These are phyloP conservation scores for Hypoxylon rubiginosum DNA, from an alignment of 2,329 filamentous ascomycete genomes.

Conservation along the genomic window DNA sequence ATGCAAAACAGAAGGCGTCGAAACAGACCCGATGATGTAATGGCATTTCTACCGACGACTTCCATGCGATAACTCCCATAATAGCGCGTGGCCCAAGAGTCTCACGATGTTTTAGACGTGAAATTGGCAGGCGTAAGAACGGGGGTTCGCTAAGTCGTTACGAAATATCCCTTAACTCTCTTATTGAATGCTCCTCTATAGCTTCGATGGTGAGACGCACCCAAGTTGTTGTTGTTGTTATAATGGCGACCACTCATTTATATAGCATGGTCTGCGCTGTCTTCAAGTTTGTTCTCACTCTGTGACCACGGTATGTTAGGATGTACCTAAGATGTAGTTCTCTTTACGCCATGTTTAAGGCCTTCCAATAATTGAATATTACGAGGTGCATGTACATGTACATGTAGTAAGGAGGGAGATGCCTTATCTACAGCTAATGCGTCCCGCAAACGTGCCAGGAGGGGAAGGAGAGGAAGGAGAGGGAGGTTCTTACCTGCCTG, in stretches of 20 bases:
- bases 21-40: conserved; percentile 67
- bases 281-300: too few relatives aligned
- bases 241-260: too few relatives aligned
- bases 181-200: too few relatives aligned
- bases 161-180: not conserved
- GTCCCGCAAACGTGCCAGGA: conserved; percentile 3
- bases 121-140: not conserved
- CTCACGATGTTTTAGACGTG: not conserved
- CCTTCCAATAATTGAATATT: too few relatives aligned
- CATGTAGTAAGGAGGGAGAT: not conserved
- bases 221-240: too few relatives aligned
- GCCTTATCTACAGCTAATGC: not conserved
- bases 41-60: conserved; percentile 51
- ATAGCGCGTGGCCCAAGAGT: not conserved
- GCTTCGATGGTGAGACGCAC: too few relatives aligned
- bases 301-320: too few relatives aligned
- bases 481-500: not conserved
- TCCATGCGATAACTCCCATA: too few relatives aligned
- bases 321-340: too few relatives aligned
- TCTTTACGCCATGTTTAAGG: too few relatives aligned
- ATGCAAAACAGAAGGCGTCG: conserved; percentile 60
- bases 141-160: not conserved
- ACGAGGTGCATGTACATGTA: not conserved
- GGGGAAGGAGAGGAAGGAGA: too few relatives aligned
- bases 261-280: too few relatives aligned